These are phyloP conservation scores for Terana coerulea DNA, from an alignment of 768 basidiomycete genomes.

Conservation along the genomic window DNA sequence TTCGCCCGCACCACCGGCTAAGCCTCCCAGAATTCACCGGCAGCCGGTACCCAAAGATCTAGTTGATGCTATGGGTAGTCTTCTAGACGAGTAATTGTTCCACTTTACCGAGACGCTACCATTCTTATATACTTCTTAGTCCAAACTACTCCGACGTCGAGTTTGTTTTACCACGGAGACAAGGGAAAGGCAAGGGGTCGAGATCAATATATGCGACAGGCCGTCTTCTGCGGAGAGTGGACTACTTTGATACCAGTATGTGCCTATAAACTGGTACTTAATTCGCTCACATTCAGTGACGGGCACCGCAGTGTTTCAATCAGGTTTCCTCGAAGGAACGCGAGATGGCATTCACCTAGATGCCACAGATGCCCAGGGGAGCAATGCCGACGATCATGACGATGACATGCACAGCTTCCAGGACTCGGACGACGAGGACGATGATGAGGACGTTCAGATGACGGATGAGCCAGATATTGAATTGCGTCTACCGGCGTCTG, in stretches of 20 bases:
- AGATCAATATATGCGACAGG: slow-evolving; percentile 61
- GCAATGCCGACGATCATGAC: not conserved
- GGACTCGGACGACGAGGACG: slow-evolving; percentile 55
- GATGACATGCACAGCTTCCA: slow-evolving; percentile 29
- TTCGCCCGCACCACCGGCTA: slow-evolving; percentile 48
- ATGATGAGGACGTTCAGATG: slow-evolving; percentile 45
- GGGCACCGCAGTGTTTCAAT: slow-evolving; percentile 74
- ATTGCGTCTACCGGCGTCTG: slow-evolving; percentile 15
- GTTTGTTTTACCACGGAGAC: slow-evolving; percentile 59
- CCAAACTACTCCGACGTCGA: slow-evolving; percentile 83
- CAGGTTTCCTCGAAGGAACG: slow-evolving; percentile 63
- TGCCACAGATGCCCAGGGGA: not conserved
- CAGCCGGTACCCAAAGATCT: slow-evolving; percentile 63
- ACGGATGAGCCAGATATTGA: slow-evolving; percentile 23
- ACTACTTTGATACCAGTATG: slow-evolving; percentile 76
- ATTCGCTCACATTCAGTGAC: too few relatives aligned
- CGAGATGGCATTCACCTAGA: slow-evolving; percentile 10
- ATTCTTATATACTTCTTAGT: slow-evolving; percentile 2
- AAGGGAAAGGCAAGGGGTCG: slow-evolving; percentile 25
- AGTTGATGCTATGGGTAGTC: slow-evolving; percentile 64
- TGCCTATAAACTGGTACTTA: too few relatives aligned
- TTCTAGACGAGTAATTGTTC: slow-evolving; percentile 56
- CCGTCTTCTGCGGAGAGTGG: slow-evolving; percentile 62
- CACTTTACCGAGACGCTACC: not conserved
- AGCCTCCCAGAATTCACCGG: slow-evolving; percentile 39